These are phyloP conservation scores for Chalaropsis thielavioides DNA, from an alignment of 2,329 filamentous ascomycete species.

Conservation along the genomic window DNA sequence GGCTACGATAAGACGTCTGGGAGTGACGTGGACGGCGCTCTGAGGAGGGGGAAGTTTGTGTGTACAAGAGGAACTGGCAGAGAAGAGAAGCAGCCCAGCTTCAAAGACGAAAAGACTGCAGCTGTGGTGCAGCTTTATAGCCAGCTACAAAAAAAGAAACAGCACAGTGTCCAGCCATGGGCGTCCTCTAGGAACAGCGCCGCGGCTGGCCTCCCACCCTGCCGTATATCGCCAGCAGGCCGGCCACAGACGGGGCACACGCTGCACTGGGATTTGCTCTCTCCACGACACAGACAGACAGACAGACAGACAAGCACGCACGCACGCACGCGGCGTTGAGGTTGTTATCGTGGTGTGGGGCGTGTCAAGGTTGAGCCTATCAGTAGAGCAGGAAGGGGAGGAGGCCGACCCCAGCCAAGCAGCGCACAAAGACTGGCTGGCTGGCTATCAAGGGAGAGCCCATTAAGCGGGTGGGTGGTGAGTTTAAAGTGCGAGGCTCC, in stretches of 20 bases:
- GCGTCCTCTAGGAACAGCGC: too few species aligned
- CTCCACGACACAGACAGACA: background rate
- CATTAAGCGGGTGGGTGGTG: background rate
- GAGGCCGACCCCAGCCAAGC: too few species aligned
- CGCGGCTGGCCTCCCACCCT: too few species aligned
- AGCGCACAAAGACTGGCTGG: background rate
- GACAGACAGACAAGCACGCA: background rate
- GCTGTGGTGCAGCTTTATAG: too few species aligned
- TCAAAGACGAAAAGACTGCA: too few species aligned
- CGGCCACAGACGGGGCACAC: background rate
- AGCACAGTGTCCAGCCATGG: too few species aligned
- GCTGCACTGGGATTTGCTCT: background rate
- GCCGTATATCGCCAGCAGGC: too few species aligned
- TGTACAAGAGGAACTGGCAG: too few species aligned
- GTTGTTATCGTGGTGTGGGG: background rate
- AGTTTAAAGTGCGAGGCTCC: background rate
- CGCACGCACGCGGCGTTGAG: too few species aligned
- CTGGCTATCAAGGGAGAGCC: background rate
- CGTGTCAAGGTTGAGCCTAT: background rate
- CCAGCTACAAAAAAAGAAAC: too few species aligned
- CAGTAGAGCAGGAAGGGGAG: too few species aligned
- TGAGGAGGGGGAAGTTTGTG: background rate
- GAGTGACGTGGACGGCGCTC: background rate
- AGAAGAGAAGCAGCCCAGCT: too few species aligned
- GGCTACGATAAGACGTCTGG: background rate